Conservation (phyloP, 2,329 filamentous ascomycete genomes). For the Botrytis cinerea region DNA sequence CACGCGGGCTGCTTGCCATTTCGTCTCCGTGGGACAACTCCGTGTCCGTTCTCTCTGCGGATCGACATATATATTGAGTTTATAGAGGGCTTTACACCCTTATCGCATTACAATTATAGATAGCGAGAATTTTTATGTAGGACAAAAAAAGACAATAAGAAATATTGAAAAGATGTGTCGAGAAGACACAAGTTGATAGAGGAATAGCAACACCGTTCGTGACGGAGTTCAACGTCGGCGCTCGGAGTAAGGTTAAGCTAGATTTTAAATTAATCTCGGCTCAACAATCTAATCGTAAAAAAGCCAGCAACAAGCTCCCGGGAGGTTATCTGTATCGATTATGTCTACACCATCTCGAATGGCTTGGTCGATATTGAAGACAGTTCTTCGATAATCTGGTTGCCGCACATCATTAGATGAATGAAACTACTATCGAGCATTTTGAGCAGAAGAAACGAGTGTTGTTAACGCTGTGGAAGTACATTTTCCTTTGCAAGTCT, state of each 20-base stretch:
- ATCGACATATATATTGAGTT: neutral
- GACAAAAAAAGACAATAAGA: neutral
- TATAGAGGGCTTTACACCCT: neutral
- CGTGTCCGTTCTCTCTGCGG: neutral
- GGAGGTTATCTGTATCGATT: neutral
- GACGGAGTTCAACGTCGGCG: slow-evolving; percentile 6
- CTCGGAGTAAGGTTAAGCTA: slow-evolving; percentile 12
- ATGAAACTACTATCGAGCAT: no score
- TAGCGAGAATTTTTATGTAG: neutral
- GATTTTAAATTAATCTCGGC: neutral
- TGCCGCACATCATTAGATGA: neutral
- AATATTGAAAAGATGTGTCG: neutral
- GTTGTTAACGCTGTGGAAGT: neutral
- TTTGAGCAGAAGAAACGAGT: neutral
- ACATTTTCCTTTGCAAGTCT: neutral
- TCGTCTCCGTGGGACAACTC: slow-evolving; percentile 30
- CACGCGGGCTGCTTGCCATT: slow-evolving; percentile 38
- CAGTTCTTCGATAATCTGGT: neutral
- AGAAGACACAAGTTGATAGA: neutral
- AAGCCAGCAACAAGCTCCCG: neutral
- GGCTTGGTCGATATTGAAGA: neutral
- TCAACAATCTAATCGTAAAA: neutral
- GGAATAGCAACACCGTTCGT: neutral
- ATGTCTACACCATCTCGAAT: no score
- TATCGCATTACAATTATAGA: neutral